These are phyloP conservation scores for Beauveria caledonica DNA, from an alignment of 2,329 filamentous ascomycete genomes.

Conservation along the genomic window DNA sequence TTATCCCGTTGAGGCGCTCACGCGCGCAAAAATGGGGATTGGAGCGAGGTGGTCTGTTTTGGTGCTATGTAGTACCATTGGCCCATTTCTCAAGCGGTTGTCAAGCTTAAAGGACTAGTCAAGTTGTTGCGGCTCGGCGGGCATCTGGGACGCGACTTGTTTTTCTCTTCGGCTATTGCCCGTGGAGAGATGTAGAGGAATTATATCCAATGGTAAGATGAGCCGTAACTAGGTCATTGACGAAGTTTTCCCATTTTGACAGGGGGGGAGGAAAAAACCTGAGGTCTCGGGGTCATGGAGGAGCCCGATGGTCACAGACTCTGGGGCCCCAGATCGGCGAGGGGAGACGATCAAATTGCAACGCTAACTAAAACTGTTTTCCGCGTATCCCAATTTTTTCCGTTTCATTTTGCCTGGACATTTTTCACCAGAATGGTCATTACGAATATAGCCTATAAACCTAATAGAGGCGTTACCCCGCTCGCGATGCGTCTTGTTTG, in stretches of 20 bases:
- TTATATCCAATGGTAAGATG: not conserved
- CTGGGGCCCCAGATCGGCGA: not conserved
- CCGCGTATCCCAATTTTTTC: not conserved
- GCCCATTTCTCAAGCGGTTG: no score
- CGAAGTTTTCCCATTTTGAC: not conserved
- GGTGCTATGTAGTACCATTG: no score
- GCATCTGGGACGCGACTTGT: no score
- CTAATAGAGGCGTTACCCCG: not conserved
- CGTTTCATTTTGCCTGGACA: not conserved
- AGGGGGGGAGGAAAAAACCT: no score
- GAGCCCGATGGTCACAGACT: not conserved
- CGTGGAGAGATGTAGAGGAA: not conserved
- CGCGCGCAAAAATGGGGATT: no score
- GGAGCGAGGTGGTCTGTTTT: no score
- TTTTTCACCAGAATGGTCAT: not conserved
- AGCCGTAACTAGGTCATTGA: not conserved
- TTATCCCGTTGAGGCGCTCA: no score
- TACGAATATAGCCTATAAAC: not conserved
- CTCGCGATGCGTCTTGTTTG: slow-evolving; percentile 5
- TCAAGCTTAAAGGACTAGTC: no score
- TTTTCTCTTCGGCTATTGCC: no score
- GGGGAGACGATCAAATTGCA: not conserved
- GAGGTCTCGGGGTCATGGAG: not conserved
- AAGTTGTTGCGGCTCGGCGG: no score
- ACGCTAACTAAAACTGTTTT: not conserved